Evolutionary conservation across 805 yeast genomes (phyloP).

Genomic region (Kodamaea kakaduensis): DNA sequence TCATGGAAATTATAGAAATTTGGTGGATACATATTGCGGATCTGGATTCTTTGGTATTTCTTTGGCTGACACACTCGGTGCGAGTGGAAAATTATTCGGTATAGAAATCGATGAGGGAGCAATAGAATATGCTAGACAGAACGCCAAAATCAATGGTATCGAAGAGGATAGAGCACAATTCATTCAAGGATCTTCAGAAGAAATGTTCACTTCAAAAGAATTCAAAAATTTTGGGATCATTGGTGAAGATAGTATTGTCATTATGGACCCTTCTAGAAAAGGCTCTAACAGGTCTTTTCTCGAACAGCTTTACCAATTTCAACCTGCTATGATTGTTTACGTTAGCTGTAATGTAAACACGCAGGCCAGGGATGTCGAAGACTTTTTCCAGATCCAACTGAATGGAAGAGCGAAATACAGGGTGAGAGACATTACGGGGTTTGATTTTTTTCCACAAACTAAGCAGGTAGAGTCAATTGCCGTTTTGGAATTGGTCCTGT

Average conservation of each 20-base stretch:
- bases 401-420: slow-evolving; percentile 12
- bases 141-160: slow-evolving; percentile 38
- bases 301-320: slow-evolving; percentile 32
- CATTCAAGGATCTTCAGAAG: slow-evolving; percentile 36
- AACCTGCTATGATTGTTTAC: slow-evolving; percentile 36
- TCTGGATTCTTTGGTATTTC: slow-evolving; percentile 43
- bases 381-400: slow-evolving; percentile 23
- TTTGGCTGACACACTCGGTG: slow-evolving; percentile 24
- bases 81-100: slow-evolving; percentile 36
- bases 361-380: slow-evolving; percentile 41
- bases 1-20: slow-evolving; percentile 17
- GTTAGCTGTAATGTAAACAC: slow-evolving; percentile 45
- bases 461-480: slow-evolving; percentile 58
- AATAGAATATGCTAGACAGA: slow-evolving; percentile 34
- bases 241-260: slow-evolving; percentile 33
- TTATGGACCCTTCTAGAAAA: slow-evolving; percentile 45
- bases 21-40: slow-evolving; percentile 45
- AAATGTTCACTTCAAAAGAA: slow-evolving; percentile 26
- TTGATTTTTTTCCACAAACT: slow-evolving; percentile 53
- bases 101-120: slow-evolving; percentile 35
- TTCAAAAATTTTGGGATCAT: slow-evolving; percentile 23
- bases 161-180: slow-evolving; percentile 28
- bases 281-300: slow-evolving; percentile 36
- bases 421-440: slow-evolving; percentile 29
- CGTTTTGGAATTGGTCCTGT: slow-evolving; percentile 28